Base-by-base conservation (phyloP, 805 yeast species). In the Hanseniaspora lachancei region DNA sequence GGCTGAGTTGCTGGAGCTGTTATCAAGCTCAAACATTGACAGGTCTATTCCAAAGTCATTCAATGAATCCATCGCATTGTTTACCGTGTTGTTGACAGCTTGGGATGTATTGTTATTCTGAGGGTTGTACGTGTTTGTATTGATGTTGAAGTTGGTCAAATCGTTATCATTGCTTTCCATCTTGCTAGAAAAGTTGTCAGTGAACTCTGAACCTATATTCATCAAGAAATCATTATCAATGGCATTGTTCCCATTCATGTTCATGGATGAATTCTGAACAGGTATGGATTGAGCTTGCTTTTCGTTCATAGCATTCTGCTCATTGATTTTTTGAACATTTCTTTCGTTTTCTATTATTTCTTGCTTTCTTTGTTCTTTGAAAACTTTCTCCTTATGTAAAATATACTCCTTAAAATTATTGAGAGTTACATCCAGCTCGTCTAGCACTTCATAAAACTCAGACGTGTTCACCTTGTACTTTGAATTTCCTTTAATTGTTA, bases 1-100 rank as follows among this genome's bases (percentile, higher is more conserved):
- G 15, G 12, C 6, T 21, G 42, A 10, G 12, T 39, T 21, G 12
- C 39, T 35, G 15, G 46, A 7, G 39, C 27, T 46, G 15, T 53
- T 53, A n/a, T 53, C 56, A 16, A 53, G 27, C 2, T 49, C 56
- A 46, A 53, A 53, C 56, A 53, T 53, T 2, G 56, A 53, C 29
- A 53, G 29, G 23, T 53, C 56, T 32, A 53, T 27, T 24, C 56
- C 56, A 39, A 53, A 53, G 38, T 53, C 56, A 39, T 36, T 47
- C 36, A 46, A 16, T 3, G 49, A 27, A 34, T 46, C 49, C 18
- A 46, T 20, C 5, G 27, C 39, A 34, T 20, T 46, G 32, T 20
- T 29, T 52, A 46, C 20, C 8, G 16, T 40, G 18, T 21, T 41
- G 29, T 41, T 41, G 5, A 21, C 21, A 41, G 29, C 10, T 15